A percentile compares a stretch with the other conserved stretches of the same genome.
phyloP scores from a whole-genome alignment of 805 yeast species.

The Kodamaea jinghongensis region DNA sequence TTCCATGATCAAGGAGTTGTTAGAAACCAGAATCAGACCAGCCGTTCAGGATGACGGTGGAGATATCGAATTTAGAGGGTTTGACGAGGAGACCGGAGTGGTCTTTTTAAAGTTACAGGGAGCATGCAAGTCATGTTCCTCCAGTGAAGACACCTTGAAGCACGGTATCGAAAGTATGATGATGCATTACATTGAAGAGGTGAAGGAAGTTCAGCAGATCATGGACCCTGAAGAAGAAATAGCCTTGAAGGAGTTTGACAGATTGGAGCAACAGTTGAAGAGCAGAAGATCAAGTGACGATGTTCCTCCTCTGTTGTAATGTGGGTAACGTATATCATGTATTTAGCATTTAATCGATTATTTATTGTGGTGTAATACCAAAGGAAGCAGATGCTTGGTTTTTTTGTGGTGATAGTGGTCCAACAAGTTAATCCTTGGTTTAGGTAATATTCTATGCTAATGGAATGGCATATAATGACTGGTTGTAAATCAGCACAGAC shows the following conservation, averaged over 20 bases:
- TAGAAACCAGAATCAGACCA: slow-evolving; percentile 93
- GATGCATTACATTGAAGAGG: slow-evolving; percentile 95
- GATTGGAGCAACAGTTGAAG: slow-evolving; percentile 57
- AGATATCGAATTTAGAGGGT: slow-evolving; percentile 84
- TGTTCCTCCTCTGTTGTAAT: slow-evolving; percentile 24
- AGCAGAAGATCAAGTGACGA: slow-evolving; percentile 14
- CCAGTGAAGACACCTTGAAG: slow-evolving; percentile 87
- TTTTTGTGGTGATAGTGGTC: no score
- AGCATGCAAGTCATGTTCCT: slow-evolving; percentile 92
- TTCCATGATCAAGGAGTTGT: slow-evolving; percentile 85
- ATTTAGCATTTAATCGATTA: no score
- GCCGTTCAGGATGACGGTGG: slow-evolving; percentile 99
- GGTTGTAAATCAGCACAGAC: no score
- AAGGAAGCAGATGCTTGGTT: no score
- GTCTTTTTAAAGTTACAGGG: slow-evolving; percentile 90
- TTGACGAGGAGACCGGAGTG: slow-evolving; percentile 80
- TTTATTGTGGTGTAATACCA: no score
- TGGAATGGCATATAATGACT: no score
- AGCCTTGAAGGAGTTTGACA: slow-evolving; percentile 80
- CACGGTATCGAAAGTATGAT: slow-evolving; percentile 97
- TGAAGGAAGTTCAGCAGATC: slow-evolving; percentile 82
- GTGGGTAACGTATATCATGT: no score
- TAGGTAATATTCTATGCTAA: no score
- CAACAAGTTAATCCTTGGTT: no score
- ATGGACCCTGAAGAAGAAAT: slow-evolving; percentile 72